Evolutionary conservation across 225 moss, liverwort and hornwort genomes (phyloP), one percentile per base, ranked within the genome.

Genomic region (Pleurozium schreberi): DNA sequence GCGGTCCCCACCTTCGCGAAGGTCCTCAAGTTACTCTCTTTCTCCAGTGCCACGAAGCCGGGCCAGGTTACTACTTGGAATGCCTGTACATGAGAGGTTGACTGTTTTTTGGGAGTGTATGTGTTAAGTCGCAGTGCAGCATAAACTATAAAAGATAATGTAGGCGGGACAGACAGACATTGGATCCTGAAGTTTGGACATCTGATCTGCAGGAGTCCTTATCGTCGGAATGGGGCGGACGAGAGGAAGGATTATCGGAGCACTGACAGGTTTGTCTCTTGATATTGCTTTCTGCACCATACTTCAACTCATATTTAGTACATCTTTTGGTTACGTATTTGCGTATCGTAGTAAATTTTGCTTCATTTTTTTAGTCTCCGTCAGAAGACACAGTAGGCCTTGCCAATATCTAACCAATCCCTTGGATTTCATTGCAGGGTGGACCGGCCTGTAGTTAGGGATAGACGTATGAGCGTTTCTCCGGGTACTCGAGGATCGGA

Each of bases 1-100:
- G 53, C 95, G 95, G 38, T 96, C 98, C 77, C 94, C 98, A 89
- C 93, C 91, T 86, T 42, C 92, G 80, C 89, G 96, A 90, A 94
- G 96, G 91, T 97, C 97, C 91, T 95, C 93, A 83, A 97, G 96
- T 93, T 91, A 84, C 91, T 96, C 96, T 90, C 82, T 88, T 80
- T 97, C 97, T 89, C 96, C 95, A 88, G 90, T 94, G 86, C 82
- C 90, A 75, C 92, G 85, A 91, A 87, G 79, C 87, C 80, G 87
- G 84, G 88, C 93, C 93, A 90, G 91, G 88, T 89, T 92, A 91
- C 90, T 88, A 82, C 87, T 91, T 92, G 82, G 90, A 91, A 93
- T 89, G 84, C 90, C 92, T 89, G 93, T 90, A 80, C 12, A 86
- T 79, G 50, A 84, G 83, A 88, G 42, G 42, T 79, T 78, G 71